These are phyloP conservation scores for Penicillium sclerotiorum DNA, from an alignment of 2,329 filamentous ascomycete species.

Conservation along the genomic window DNA sequence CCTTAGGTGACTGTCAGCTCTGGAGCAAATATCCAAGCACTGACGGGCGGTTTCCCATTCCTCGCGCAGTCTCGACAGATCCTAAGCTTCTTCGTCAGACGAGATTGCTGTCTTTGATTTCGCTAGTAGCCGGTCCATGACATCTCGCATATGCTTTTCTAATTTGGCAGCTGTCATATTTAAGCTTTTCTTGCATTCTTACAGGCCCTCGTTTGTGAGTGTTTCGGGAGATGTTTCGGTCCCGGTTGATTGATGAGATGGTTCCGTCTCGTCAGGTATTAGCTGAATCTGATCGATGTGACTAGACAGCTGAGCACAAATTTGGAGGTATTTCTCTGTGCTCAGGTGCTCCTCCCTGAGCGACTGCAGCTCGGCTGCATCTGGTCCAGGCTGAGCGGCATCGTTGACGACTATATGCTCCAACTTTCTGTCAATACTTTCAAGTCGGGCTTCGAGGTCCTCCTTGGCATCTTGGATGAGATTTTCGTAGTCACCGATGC, in stretches of 20 bases:
- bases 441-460: constrained; percentile 32
- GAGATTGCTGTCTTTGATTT: constrained; percentile 31
- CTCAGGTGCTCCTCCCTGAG: constrained; percentile 33
- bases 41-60: constrained; percentile 42
- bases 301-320: constrained; percentile 31
- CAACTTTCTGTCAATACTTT: constrained; percentile 32
- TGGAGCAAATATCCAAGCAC: constrained; percentile 37
- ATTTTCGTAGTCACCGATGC: constrained; percentile 25
- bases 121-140: constrained; percentile 34
- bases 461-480: constrained; percentile 29
- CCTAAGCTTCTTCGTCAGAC: constrained; percentile 33
- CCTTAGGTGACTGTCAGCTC: constrained; percentile 29
- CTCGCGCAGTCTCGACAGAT: constrained; percentile 38
- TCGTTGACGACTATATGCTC: constrained; percentile 19
- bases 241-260: constrained; percentile 14
- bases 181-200: constrained; percentile 41
- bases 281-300: constrained; percentile 34
- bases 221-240: constrained; percentile 26
- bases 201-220: constrained; percentile 35
- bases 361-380: constrained; percentile 23
- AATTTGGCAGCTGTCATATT: constrained; percentile 30
- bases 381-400: constrained; percentile 12
- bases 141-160: constrained; percentile 34
- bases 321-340: constrained; percentile 35
- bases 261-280: constrained; percentile 13